These are phyloP conservation scores for Lecanosticta acicola DNA, from an alignment of 2,329 filamentous ascomycete species.

Conservation along the genomic window DNA sequence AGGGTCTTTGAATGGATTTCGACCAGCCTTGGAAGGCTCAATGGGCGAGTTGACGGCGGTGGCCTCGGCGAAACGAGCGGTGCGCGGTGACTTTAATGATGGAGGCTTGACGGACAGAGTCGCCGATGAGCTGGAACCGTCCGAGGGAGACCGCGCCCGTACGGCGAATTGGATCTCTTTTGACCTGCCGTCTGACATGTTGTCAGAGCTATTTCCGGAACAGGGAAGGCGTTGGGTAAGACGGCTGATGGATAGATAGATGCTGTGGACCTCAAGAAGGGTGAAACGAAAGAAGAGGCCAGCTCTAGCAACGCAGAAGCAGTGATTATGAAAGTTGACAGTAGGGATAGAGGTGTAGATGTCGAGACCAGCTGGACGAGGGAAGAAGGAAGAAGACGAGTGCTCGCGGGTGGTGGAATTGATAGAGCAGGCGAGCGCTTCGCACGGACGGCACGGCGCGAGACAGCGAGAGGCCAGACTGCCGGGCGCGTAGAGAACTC, in stretches of 20 bases:
- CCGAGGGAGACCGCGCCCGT: conserved; percentile 35
- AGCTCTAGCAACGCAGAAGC: conserved; percentile 26
- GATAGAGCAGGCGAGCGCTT: conserved; percentile 16
- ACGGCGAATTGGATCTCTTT: conserved; percentile 39
- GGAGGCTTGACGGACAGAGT: conserved; percentile 22
- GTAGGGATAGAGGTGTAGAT: conserved; percentile 13
- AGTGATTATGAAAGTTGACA: conserved; percentile 9
- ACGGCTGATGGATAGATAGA: conserved; percentile 12
- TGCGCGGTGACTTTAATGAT: conserved; percentile 51
- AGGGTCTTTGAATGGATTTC: conserved; percentile 55
- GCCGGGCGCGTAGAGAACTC: conserved; percentile 13
- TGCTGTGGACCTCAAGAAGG: too few species aligned
- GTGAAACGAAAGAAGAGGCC: conserved; percentile 29
- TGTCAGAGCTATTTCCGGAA: conserved; percentile 42
- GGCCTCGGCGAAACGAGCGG: conserved; percentile 74
- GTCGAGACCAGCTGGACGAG: conserved; percentile 21
- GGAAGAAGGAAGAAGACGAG: conserved; percentile 5
- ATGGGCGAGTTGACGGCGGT: conserved; percentile 73
- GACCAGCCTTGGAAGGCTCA: conserved; percentile 47
- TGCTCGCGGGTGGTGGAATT: conserved; percentile 1
- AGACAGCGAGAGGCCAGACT: conserved; percentile 8
- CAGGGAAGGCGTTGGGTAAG: conserved; percentile 27
- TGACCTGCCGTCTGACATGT: conserved; percentile 30
- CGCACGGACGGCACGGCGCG: conserved; percentile 20
- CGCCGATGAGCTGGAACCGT: conserved; percentile 21